A percentile compares a stretch with the other conserved stretches of the same genome.
phyloP scores from a whole-genome alignment of 2,329 filamentous ascomycete species.

The Apiospora rasikravindrae region DNA sequence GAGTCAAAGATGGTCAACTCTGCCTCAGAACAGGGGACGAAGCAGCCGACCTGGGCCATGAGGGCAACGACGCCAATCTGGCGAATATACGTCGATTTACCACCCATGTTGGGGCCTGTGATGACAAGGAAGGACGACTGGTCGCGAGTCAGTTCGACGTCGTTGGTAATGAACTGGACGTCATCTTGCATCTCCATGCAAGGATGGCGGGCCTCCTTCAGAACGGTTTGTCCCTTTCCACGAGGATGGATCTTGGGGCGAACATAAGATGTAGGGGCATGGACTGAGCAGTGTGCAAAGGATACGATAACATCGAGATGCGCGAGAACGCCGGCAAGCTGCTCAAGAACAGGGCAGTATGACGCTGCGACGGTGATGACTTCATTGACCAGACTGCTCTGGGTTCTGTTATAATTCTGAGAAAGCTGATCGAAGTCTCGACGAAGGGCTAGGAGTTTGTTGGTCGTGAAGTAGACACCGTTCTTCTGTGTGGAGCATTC shows the following conservation, averaged over 20 bases:
- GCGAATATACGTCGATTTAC: slow-evolving; percentile 97
- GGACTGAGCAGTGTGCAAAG: slow-evolving; percentile 90
- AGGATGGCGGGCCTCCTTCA: slow-evolving; percentile 93
- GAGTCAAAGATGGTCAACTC: slow-evolving; percentile 96
- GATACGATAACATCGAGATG: slow-evolving; percentile 95
- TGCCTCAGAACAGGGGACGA: slow-evolving; percentile 89
- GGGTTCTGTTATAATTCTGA: slow-evolving; percentile 92
- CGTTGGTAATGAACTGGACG: slow-evolving; percentile 97
- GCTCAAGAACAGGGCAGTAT: slow-evolving; percentile 91
- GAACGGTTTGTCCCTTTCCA: slow-evolving; percentile 83
- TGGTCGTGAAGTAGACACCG: slow-evolving; percentile 96
- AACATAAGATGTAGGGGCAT: slow-evolving; percentile 90
- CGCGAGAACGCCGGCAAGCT: slow-evolving; percentile 83
- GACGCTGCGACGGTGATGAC: slow-evolving; percentile 93
- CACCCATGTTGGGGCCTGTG: slow-evolving; percentile 98
- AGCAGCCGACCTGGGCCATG: slow-evolving; percentile 96
- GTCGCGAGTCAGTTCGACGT: slow-evolving; percentile 80
- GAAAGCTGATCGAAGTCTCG: slow-evolving; percentile 94
- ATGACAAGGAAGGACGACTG: slow-evolving; percentile 93
- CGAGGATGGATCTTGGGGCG: slow-evolving; percentile 89
- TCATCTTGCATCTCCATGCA: slow-evolving; percentile 99
- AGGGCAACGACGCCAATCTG: slow-evolving; percentile 96
- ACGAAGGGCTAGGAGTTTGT: slow-evolving; percentile 76
- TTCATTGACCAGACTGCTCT: slow-evolving; percentile 87
- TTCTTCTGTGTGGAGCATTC: slow-evolving; percentile 99